Evolutionary conservation across 179 eudicot species (phyloP).

Genomic region (Amaranthus tricolor): DNA sequence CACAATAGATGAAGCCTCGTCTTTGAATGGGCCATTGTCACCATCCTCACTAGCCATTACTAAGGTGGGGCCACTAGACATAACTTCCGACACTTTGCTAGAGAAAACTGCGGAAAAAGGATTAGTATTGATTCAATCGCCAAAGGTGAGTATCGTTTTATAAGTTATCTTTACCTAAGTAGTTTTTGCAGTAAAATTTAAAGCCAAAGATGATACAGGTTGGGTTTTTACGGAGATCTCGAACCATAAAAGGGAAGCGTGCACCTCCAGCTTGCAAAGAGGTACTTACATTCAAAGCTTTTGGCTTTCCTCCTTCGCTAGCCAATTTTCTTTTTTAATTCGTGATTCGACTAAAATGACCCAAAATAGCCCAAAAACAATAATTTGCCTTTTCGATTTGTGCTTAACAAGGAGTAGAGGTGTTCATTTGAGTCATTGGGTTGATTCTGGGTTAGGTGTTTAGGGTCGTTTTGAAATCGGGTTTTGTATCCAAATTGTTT

Average conservation of each 20-base stretch:
- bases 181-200: conserved; percentile 2
- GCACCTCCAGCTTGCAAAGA: conserved; percentile 90
- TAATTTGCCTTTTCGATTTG: too few relatives aligned
- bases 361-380: too few relatives aligned
- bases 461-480: too few relatives aligned
- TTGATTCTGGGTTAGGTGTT: too few relatives aligned
- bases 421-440: too few relatives aligned
- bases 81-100: conserved; percentile 37
- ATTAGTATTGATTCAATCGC: conserved; percentile 64
- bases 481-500: too few relatives aligned
- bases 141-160: conserved; percentile 48
- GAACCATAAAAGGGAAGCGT: conserved; percentile 75
- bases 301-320: too few relatives aligned
- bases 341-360: too few relatives aligned
- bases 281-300: conserved; percentile 35
- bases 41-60: conserved; percentile 63
- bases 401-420: too few relatives aligned
- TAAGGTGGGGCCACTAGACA: conserved; percentile 41
- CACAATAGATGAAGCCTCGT: conserved; percentile 37
- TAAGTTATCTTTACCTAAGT: conserved; percentile 7
- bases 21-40: conserved; percentile 52
- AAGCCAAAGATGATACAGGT: conserved; percentile 45
- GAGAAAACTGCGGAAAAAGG: conserved; percentile 80
- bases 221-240: conserved; percentile 82
- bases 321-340: too few relatives aligned